Percentiles rank a stretch among this genome's conserved stretches.
phyloP scores from a whole-genome alignment of 164 flowering plant genomes.

The Berberis thunbergii region DNA sequence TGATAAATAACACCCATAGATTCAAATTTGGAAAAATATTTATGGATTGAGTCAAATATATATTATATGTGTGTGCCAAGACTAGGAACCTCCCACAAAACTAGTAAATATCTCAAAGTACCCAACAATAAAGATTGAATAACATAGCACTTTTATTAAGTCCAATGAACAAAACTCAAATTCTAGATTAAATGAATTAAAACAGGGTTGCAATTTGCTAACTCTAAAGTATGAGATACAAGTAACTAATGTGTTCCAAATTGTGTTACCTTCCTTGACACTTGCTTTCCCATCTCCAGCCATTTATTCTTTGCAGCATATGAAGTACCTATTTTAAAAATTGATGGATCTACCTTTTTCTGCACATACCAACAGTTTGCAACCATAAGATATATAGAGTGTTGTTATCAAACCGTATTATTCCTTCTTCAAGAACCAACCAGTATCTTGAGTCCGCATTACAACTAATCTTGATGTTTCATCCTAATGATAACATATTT shows the following conservation, averaged over 20 bases:
- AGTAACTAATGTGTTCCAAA: not conserved
- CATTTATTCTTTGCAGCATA: slow-evolving; percentile 85
- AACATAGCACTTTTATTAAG: too few species aligned
- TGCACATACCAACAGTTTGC: slow-evolving; percentile 25
- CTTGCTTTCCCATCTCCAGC: slow-evolving; percentile 70
- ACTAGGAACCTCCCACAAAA: too few species aligned
- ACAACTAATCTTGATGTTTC: not conserved
- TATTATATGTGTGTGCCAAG: too few species aligned
- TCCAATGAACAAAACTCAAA: not conserved
- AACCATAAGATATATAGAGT: not conserved
- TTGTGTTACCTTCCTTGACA: slow-evolving; percentile 61
- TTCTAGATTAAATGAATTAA: not conserved
- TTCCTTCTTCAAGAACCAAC: not conserved
- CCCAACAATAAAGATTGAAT: too few species aligned
- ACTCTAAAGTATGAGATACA: not conserved
- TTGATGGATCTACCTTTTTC: slow-evolving; percentile 50
- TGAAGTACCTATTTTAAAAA: slow-evolving; percentile 54
- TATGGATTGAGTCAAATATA: too few species aligned
- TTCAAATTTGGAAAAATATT: too few species aligned
- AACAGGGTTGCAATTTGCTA: not conserved
- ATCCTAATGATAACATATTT: not conserved
- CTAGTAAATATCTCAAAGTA: too few species aligned
- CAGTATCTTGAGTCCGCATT: not conserved
- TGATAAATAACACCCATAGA: too few species aligned
- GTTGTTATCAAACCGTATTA: not conserved